Conservation (phyloP, 805 yeast species). For the Lipomyces sp. region DNA sequence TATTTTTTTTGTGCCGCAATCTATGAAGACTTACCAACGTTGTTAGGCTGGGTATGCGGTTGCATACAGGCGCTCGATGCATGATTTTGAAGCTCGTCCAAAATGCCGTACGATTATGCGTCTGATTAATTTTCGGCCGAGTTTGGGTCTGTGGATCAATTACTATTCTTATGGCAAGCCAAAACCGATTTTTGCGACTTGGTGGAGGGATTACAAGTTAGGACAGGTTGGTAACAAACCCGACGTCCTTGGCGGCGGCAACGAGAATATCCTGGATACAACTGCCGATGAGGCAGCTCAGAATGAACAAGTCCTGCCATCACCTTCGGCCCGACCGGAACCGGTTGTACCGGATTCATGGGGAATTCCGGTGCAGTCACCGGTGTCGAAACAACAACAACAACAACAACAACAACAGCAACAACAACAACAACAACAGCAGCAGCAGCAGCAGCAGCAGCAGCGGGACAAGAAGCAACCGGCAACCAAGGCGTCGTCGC, state of each 20-base stretch:
- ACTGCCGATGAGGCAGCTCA: conserved; percentile 3
- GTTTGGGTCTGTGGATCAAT: conserved; percentile 26
- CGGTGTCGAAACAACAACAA: not conserved
- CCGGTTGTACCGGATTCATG: conserved; percentile 25
- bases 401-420: too few species aligned
- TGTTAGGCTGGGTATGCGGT: conserved; percentile 12
- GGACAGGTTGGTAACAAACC: conserved; percentile 5
- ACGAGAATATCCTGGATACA: conserved; percentile 3
- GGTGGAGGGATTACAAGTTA: conserved; percentile 21
- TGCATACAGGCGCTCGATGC: conserved; percentile 5
- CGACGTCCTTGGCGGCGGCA: not conserved
- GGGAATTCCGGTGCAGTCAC: conserved; percentile 18
- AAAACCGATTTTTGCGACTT: conserved; percentile 9
- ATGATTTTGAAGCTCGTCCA: conserved; percentile 22
- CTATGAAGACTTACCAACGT: not conserved
- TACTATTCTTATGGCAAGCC: conserved; percentile 31
- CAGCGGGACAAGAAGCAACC: too few species aligned
- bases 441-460: too few species aligned
- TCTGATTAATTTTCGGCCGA: conserved; percentile 25
- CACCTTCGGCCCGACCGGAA: conserved; percentile 8
- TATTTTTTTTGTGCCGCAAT: too few species aligned
- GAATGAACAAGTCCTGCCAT: not conserved
- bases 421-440: too few species aligned
- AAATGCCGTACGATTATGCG: conserved; percentile 21
- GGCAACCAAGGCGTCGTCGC: conserved; percentile 1